These are phyloP conservation scores for Pezicula neosporulosa DNA, from an alignment of 2,329 filamentous ascomycete genomes.

Conservation along the genomic window DNA sequence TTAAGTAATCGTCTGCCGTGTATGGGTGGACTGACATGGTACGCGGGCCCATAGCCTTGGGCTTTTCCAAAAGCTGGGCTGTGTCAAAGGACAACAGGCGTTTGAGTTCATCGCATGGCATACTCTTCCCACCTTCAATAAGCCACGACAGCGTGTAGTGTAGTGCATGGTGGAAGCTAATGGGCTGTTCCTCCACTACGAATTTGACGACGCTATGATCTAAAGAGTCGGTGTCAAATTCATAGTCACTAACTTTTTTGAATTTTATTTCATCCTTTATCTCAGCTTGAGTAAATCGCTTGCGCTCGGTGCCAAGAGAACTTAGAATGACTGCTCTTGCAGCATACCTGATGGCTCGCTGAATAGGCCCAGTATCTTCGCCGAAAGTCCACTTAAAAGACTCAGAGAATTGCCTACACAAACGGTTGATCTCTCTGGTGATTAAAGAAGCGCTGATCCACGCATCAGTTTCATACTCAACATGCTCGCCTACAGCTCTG, in stretches of 20 bases:
- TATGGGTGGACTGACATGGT: slow-evolving; percentile 54
- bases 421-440: slow-evolving; percentile 88
- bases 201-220: slow-evolving; percentile 67
- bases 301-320: slow-evolving; percentile 83
- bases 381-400: slow-evolving; percentile 70
- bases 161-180: slow-evolving; percentile 96
- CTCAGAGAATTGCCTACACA: slow-evolving; percentile 85
- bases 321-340: slow-evolving; percentile 84
- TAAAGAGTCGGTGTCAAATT: slow-evolving; percentile 59
- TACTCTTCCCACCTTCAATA: slow-evolving; percentile 79
- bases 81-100: slow-evolving; percentile 69
- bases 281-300: slow-evolving; percentile 81
- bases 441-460: slow-evolving; percentile 97
- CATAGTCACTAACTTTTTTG: slow-evolving; percentile 73
- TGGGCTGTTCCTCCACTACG: slow-evolving; percentile 80
- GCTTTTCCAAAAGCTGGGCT: slow-evolving; percentile 64
- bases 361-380: slow-evolving; percentile 64
- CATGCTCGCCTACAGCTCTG: slow-evolving; percentile 87
- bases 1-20: slow-evolving; percentile 72
- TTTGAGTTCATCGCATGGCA: slow-evolving; percentile 64
- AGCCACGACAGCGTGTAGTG: slow-evolving; percentile 97
- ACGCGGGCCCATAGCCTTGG: slow-evolving; percentile 55
- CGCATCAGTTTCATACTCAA: slow-evolving; percentile 96
- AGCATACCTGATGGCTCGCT: slow-evolving; percentile 67
- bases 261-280: slow-evolving; percentile 84